These are phyloP conservation scores for Quercus wislizeni DNA, from an alignment of 306 rosid genomes.

Conservation along the genomic window DNA sequence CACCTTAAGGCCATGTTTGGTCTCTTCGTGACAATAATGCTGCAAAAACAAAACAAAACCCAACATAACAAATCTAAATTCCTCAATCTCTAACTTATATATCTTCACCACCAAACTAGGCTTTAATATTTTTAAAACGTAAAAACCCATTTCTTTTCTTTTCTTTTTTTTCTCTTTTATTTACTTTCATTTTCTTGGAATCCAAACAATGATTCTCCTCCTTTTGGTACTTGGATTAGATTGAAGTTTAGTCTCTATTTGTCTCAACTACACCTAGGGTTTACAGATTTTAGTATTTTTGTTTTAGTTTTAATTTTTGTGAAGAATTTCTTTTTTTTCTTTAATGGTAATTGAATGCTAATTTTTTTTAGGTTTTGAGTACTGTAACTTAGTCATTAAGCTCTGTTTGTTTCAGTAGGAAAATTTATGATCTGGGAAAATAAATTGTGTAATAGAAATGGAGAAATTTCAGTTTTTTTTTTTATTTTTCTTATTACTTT, in stretches of 20 bases:
- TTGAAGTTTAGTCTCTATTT: not conserved
- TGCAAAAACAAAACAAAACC: not conserved
- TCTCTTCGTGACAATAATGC: not conserved
- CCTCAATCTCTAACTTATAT: not conserved
- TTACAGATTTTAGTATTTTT: not conserved
- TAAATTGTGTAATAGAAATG: not conserved
- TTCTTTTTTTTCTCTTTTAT: not conserved
- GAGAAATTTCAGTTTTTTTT: not conserved
- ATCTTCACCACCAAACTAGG: not conserved
- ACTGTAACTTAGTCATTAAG: not conserved
- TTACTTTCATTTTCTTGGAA: not conserved
- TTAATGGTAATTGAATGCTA: not conserved
- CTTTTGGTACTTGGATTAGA: not conserved
- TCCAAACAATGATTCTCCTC: not conserved
- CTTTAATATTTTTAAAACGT: not conserved
- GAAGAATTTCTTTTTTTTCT: not conserved
- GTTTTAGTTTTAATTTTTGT: not conserved
- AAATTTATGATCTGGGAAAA: not conserved
- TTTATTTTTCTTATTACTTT: too few relatives aligned
- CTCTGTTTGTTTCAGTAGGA: not conserved
- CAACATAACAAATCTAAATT: not conserved
- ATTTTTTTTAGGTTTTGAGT: not conserved
- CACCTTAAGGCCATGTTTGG: not conserved
- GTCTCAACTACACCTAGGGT: not conserved
- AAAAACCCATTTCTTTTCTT: too few relatives aligned